phyloP scores from a whole-genome alignment of 192 early-diverging fungal species.

The Kappamyces sp. region DNA sequence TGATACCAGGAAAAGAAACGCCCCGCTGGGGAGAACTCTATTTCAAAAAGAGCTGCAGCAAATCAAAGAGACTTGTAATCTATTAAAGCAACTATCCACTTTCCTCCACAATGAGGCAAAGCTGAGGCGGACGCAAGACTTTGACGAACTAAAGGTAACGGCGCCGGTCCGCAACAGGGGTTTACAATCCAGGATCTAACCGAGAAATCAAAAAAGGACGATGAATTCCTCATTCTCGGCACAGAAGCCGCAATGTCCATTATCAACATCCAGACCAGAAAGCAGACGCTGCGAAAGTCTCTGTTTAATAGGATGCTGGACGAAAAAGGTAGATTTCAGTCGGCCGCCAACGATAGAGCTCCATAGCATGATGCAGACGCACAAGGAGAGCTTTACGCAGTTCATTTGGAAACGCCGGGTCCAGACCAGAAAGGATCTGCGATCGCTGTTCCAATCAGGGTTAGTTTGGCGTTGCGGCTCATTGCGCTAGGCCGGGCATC shows the following conservation, averaged over 20 bases:
- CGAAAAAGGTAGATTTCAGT: conserved; percentile 43
- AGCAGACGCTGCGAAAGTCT: conserved; percentile 36
- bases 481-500: conserved; percentile 36
- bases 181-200: conserved; percentile 25
- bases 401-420: conserved; percentile 51
- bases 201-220: conserved; percentile 39
- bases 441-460: conserved; percentile 45
- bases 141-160: not conserved
- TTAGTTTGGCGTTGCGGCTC: conserved; percentile 10
- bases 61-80: conserved; percentile 12
- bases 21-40: not conserved
- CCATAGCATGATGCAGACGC: conserved; percentile 34
- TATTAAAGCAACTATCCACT: not conserved
- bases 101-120: not conserved
- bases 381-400: conserved; percentile 50
- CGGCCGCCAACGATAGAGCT: conserved; percentile 32
- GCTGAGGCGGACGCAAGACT: conserved; percentile 6
- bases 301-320: conserved; percentile 45
- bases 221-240: conserved; percentile 37
- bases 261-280: conserved; percentile 36
- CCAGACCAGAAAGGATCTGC: conserved; percentile 34
- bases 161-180: not conserved
- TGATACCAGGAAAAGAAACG: conserved; percentile 5
- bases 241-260: conserved; percentile 52
- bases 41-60: conserved; percentile 13